Conservation (phyloP, 495 filamentous ascomycete species). For the Neurospora sp. region DNA sequence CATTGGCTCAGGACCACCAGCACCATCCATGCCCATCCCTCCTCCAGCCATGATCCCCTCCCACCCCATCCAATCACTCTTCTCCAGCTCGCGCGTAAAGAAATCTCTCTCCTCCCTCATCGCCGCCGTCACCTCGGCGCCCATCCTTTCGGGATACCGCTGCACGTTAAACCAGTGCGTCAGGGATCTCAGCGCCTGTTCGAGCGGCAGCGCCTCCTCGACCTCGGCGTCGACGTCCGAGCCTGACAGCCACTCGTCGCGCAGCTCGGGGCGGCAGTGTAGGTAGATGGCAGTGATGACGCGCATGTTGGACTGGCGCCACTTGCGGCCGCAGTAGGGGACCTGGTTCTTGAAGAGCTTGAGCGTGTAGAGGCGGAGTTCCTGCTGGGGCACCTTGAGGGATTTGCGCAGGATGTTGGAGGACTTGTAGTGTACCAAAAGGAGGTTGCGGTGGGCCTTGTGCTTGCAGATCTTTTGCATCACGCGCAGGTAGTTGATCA, state of each 20-base stretch:
- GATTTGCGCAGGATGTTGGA: conserved; percentile 80
- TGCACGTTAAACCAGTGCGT: conserved; percentile 90
- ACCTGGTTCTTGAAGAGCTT: conserved; percentile 98
- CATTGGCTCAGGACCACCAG: neutral
- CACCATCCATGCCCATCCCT: neutral
- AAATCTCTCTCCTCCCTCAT: conserved; percentile 79
- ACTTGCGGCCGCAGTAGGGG: conserved; percentile 94
- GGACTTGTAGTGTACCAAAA: conserved; percentile 91
- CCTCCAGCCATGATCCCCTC: conserved; percentile 1
- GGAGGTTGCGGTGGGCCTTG: conserved; percentile 86
- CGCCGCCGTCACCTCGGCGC: conserved; percentile 49
- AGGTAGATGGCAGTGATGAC: conserved; percentile 96
- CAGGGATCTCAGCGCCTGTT: conserved; percentile 76
- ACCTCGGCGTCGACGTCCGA: conserved; percentile 86
- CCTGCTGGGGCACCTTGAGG: conserved; percentile 79
- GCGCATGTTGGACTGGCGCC: conserved; percentile 96
- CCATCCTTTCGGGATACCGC: conserved; percentile 72
- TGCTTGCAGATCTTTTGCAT: conserved; percentile 95
- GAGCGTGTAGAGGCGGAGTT: conserved; percentile 85
- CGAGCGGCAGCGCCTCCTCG: conserved; percentile 80
- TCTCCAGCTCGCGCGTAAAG: conserved; percentile 81
- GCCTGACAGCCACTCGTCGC: conserved; percentile 92
- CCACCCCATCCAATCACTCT: conserved; percentile 45
- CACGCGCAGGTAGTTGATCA: conserved; percentile 86
- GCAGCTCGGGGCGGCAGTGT: conserved; percentile 80